Base-by-base conservation (phyloP, 1,284 basidiomycete genomes). In the Takashimella koratensis region DNA sequence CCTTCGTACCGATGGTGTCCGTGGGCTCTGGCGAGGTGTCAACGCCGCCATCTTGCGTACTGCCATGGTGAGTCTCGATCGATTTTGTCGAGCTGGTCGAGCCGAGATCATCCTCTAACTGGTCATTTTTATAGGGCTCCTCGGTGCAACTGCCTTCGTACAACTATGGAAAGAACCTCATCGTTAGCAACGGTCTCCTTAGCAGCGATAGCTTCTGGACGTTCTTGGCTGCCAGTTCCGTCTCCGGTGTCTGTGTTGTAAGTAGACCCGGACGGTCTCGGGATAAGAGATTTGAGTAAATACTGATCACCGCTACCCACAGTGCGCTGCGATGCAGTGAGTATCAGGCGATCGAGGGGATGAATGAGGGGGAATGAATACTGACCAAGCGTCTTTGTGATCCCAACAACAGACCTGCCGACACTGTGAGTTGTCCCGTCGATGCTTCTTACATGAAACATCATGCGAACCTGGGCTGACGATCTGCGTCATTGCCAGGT, bases 41-140 rank as follows among this genome's bases (percentile, higher is more conserved):
- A 91, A 94, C 67, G 92, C 94, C 25, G 94, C 95, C 4, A 86
- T 97, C 56, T 77, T 98, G 53, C 82, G 95, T 55, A 98, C 95
- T 8, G 86, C 90, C 3, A 96, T 94, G 88, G 95, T 71, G 50
- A 47, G 94, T 27, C 88, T 86, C 2, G n/a, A n/a, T n/a, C n/a
- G n/a, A n/a, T n/a, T n/a, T n/a, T n/a, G n/a, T n/a, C n/a, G n/a
- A n/a, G n/a, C n/a, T n/a, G n/a, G n/a, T n/a, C n/a, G n/a, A n/a
- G n/a, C n/a, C n/a, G n/a, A n/a, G n/a, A n/a, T n/a, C n/a, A n/a
- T n/a, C n/a, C n/a, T n/a, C n/a, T n/a, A n/a, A n/a, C n/a, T n/a
- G n/a, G n/a, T n/a, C n/a, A n/a, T n/a, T n/a, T n/a, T 20, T 36
- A 3, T 58, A 90, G 86, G 75, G 75, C n/a, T 76, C 75, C 6